These are phyloP conservation scores for Flaveria floridana DNA, from an alignment of 140 eudicot genomes.

Conservation along the genomic window DNA sequence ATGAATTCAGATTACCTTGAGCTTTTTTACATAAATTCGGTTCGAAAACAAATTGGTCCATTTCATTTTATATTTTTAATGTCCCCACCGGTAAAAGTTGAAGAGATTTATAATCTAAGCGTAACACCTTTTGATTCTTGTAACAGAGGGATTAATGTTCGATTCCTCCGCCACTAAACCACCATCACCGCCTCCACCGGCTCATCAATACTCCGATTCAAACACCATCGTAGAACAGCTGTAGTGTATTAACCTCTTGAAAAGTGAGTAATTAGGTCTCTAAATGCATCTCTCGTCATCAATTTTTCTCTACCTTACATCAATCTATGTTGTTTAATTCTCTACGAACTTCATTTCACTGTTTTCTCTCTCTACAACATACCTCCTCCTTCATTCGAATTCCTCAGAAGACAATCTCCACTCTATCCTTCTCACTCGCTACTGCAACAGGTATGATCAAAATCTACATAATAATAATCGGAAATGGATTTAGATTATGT, in stretches of 20 bases:
- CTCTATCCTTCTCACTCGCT: conserved; percentile 16
- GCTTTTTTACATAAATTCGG: too few relatives aligned
- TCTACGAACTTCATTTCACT: conserved; percentile 26
- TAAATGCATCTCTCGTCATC: conserved; percentile 13
- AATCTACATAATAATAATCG: too few relatives aligned
- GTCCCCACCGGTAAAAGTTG: too few relatives aligned
- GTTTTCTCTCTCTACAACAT: conserved; percentile 19
- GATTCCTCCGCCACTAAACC: neutral
- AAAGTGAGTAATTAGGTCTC: neutral
- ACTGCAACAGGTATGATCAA: conserved; percentile 30
- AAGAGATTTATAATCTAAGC: too few relatives aligned
- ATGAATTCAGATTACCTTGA: too few relatives aligned
- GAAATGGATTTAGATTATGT: too few relatives aligned
- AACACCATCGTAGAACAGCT: neutral
- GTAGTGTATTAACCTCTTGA: too few relatives aligned
- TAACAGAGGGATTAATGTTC: neutral
- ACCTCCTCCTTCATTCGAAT: conserved; percentile 15
- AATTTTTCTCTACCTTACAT: too few relatives aligned
- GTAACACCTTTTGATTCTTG: too few relatives aligned
- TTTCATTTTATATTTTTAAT: too few relatives aligned
- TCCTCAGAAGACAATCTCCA: conserved; percentile 5
- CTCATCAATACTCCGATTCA: neutral
- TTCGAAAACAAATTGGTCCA: too few relatives aligned
- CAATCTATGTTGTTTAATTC: conserved; percentile 20
- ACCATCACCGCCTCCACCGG: neutral